A percentile compares a stretch with the other conserved stretches of the same genome.
These are phyloP conservation scores for Colletotrichum plurivorum DNA, from an alignment of 2,329 filamentous ascomycete genomes.

Conservation along the genomic window DNA sequence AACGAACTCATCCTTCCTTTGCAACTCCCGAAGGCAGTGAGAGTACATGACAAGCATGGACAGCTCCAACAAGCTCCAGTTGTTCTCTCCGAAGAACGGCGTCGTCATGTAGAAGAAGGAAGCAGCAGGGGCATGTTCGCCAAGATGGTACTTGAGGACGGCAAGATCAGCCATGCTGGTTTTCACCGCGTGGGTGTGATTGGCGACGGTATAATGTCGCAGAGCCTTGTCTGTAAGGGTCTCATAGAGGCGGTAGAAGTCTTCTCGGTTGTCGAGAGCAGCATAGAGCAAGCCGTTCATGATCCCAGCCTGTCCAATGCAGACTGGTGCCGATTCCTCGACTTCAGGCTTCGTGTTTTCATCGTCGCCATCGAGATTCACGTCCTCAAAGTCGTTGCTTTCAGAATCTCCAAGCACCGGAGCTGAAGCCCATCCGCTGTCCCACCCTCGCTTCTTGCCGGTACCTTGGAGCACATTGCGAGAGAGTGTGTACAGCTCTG, in stretches of 20 bases:
- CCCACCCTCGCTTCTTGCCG: slow-evolving; percentile 81
- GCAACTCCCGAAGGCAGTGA: slow-evolving; percentile 82
- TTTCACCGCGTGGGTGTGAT: slow-evolving; percentile 82
- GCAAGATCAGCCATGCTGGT: slow-evolving; percentile 87
- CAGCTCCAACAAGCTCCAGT: slow-evolving; percentile 85
- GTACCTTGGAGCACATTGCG: slow-evolving; percentile 83
- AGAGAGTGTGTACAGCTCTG: slow-evolving; percentile 85
- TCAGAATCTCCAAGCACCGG: slow-evolving; percentile 62
- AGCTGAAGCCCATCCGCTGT: slow-evolving; percentile 79
- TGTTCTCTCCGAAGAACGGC: slow-evolving; percentile 81
- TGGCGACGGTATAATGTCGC: slow-evolving; percentile 85
- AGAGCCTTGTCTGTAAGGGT: slow-evolving; percentile 87
- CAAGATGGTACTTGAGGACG: slow-evolving; percentile 82
- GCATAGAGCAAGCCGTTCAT: slow-evolving; percentile 70
- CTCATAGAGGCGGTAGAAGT: slow-evolving; percentile 78
- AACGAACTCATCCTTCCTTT: slow-evolving; percentile 84
- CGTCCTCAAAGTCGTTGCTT: slow-evolving; percentile 68
- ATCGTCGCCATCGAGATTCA: slow-evolving; percentile 65
- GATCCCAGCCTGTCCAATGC: slow-evolving; percentile 56
- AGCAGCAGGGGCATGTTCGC: slow-evolving; percentile 81
- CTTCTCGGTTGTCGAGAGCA: slow-evolving; percentile 72
- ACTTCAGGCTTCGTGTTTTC: slow-evolving; percentile 31
- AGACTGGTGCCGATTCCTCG: slow-evolving; percentile 38
- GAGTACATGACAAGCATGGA: slow-evolving; percentile 90
- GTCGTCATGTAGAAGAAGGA: slow-evolving; percentile 84